These are phyloP conservation scores for Zea mays DNA, from an alignment of 176 grass and related monocot genomes.

Conservation along the genomic window DNA sequence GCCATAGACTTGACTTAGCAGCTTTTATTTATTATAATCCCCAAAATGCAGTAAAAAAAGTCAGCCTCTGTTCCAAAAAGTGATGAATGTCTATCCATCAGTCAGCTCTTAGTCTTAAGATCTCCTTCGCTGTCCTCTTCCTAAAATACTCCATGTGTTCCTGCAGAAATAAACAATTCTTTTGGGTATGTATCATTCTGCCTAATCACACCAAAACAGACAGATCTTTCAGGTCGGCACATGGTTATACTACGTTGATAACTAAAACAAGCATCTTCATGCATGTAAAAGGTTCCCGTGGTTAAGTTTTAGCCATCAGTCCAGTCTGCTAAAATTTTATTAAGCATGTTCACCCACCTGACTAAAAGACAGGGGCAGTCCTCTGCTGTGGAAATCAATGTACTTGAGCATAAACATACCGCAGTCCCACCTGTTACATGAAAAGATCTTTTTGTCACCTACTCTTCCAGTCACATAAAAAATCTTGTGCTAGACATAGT, in stretches of 20 bases:
- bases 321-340: neutral
- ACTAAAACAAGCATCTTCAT: constrained; percentile 1
- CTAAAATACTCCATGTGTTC: constrained; percentile 88
- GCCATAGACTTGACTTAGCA: constrained; percentile 8
- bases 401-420: constrained; percentile 99
- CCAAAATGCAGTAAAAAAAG: neutral
- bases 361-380: constrained; percentile 53
- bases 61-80: constrained; percentile 10
- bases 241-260: constrained; percentile 7
- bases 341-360: constrained; percentile 51
- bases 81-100: constrained; percentile 22
- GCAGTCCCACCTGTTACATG: constrained; percentile 65
- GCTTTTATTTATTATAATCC: constrained; percentile 20
- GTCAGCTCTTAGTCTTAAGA: constrained; percentile 68
- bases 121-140: constrained; percentile 72
- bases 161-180: constrained; percentile 48
- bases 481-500: neutral
- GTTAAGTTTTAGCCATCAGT: neutral
- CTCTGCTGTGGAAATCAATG: constrained; percentile 80
- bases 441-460: neutral
- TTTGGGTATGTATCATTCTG: neutral
- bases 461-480: constrained; percentile 14
- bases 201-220: neutral
- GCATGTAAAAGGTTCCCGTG: neutral
- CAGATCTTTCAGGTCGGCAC: neutral